A percentile compares a stretch with the other conserved stretches of the same genome.
These are phyloP conservation scores for Rubus parviflorus DNA, from an alignment of 306 rosid species.

Conservation along the genomic window DNA sequence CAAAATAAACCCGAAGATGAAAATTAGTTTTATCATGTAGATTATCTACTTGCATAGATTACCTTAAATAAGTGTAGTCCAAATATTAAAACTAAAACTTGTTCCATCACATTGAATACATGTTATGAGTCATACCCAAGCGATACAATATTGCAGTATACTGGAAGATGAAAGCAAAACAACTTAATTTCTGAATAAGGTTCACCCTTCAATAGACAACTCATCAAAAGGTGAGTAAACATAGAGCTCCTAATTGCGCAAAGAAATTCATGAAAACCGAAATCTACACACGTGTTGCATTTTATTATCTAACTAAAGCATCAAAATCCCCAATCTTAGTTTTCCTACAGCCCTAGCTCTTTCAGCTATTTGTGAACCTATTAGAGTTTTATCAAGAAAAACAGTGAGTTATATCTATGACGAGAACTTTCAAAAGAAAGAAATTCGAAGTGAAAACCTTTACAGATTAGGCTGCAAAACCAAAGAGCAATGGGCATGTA, in stretches of 20 bases:
- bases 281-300: neutral
- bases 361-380: constrained; percentile 13
- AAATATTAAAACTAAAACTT: too few species aligned
- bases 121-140: neutral
- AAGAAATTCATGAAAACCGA: neutral
- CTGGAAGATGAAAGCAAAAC: neutral
- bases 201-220: neutral
- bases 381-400: neutral
- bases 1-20: neutral
- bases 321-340: neutral
- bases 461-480: constrained; percentile 32
- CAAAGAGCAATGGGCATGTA: constrained; percentile 21
- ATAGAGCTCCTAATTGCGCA: neutral
- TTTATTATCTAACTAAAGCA: constrained; percentile 3
- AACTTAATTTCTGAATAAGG: neutral
- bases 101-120: neutral
- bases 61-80: too few species aligned
- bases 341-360: constrained; percentile 16
- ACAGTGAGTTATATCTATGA: constrained; percentile 3
- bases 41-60: too few species aligned
- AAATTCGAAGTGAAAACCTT: constrained; percentile 23
- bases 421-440: neutral
- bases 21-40: neutral
- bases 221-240: neutral
- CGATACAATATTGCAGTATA: neutral